Evolutionary conservation across 768 basidiomycete species (phyloP), one percentile per base, ranked within the genome.

Genomic region (Clathrus columnatus): DNA sequence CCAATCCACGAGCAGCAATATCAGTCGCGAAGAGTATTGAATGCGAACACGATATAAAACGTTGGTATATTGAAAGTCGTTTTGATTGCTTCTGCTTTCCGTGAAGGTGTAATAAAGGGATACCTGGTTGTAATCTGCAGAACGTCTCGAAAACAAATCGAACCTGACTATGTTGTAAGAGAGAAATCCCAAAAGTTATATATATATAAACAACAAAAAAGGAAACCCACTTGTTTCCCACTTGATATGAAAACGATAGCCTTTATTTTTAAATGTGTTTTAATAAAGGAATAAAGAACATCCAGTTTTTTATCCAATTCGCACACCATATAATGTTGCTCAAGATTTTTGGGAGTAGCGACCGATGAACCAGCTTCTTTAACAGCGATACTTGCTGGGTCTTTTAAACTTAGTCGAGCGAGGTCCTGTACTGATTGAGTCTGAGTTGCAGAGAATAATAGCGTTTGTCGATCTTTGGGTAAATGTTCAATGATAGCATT

Each of bases 41-140:
- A 61, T 93, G 83, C 61, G 84, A 82, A 45, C 84, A 84, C 2
- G 81, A 72, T 2, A 86, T 87, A 72, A 96, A 99, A 43, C 83
- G 84, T 62, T 80, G 78, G 67, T 91, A 97, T 72, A 87, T 86
- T 48, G 79, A 74, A 52, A 97, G 70, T 47, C 95, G 81, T 30
- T 89, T 84, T n/a, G 84, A 77, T 65, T 96, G 95, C 67, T 96
- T 97, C 66, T 96, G 93, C 67, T 96, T 97, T 29, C 95, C 95
- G 63, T 98, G 93, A 7, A 99, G 72, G 65, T 94, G 88, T 20
- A 99, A 78, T n/a, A 99, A 76, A 3, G 95, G 83, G 4, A 92
- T 75, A 62, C 95, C 95, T 0, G 95, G 95, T 60, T 95, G 95
- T 76, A 99, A 82, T 68, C 86, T 86, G 72, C 91, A 87, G 70